Conservation (phyloP, 2,329 filamentous ascomycete genomes). For the Didymella arachidicola region DNA sequence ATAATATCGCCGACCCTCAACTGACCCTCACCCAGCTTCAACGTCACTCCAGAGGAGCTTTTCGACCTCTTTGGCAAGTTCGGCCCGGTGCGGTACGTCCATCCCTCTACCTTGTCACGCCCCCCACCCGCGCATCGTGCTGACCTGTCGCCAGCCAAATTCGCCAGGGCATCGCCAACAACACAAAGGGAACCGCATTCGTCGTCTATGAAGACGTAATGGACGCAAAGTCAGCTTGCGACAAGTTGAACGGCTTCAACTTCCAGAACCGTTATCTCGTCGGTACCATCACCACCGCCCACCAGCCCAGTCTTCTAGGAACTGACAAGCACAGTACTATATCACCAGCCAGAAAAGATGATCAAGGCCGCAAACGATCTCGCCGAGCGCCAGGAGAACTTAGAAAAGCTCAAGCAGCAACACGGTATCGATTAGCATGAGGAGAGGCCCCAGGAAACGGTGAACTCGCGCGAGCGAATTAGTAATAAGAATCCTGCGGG, state of each 20-base stretch:
- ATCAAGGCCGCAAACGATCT: constrained; percentile 90
- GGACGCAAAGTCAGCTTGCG: constrained; percentile 98
- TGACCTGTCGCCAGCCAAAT: constrained; percentile 75
- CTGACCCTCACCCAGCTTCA: constrained; percentile 72
- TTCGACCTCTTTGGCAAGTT: constrained; percentile 99
- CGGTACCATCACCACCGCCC: constrained; percentile 64
- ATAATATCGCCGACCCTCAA: constrained; percentile 8
- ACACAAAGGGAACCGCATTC: constrained; percentile 98
- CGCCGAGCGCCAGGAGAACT: constrained; percentile 90
- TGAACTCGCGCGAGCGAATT: constrained; percentile 43
- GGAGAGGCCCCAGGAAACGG: constrained; percentile 58
- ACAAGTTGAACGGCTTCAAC: constrained; percentile 99
- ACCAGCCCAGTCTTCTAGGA: neutral
- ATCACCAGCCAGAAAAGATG: constrained; percentile 82
- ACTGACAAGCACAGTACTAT: constrained; percentile 63
- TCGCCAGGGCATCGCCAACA: constrained; percentile 94
- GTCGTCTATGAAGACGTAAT: constrained; percentile 99
- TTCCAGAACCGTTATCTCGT: constrained; percentile 99
- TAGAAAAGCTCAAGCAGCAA: constrained; percentile 97
- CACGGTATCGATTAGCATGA: constrained; percentile 90
- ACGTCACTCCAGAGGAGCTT: constrained; percentile 96
- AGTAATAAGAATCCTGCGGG: constrained; percentile 47
- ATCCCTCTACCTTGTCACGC: constrained; percentile 20
- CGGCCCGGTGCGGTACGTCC: constrained; percentile 84
- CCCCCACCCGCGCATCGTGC: constrained; percentile 19